A percentile compares a stretch with the other conserved stretches of the same genome.
phyloP scores from a whole-genome alignment of 805 yeast genomes.

The Barnettozyma wickerhamii region DNA sequence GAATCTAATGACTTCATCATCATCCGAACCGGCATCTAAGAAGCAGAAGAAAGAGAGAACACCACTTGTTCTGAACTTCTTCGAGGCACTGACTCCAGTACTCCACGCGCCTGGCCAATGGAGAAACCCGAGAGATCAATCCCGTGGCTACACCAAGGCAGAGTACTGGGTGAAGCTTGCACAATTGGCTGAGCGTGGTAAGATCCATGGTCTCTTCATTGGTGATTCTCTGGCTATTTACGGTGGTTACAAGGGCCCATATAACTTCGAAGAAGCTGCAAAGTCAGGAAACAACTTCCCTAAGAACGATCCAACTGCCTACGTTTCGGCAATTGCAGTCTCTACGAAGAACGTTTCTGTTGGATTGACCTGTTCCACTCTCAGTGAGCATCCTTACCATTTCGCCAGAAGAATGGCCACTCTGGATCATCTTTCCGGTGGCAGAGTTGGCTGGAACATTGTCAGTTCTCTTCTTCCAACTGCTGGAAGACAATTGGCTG shows the following conservation, averaged over 20 bases:
- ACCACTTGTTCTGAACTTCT: slow-evolving; percentile 20
- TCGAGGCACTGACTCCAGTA: slow-evolving; percentile 20
- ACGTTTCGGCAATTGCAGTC: slow-evolving; percentile 35
- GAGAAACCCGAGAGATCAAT: slow-evolving; percentile 21
- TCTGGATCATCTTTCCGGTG: slow-evolving; percentile 40
- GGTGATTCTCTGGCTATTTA: slow-evolving; percentile 38
- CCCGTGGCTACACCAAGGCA: slow-evolving; percentile 17
- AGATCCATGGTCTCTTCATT: slow-evolving; percentile 32
- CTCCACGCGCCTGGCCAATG: slow-evolving; percentile 23
- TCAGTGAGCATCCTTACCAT: slow-evolving; percentile 42
- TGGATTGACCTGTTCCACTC: slow-evolving; percentile 41
- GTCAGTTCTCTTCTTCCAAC: slow-evolving; percentile 40
- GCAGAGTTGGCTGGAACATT: slow-evolving; percentile 46
- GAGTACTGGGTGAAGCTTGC: slow-evolving; percentile 39
- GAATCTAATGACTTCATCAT: not conserved
- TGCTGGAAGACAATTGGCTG: slow-evolving; percentile 39
- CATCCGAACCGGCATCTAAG: slow-evolving; percentile 12
- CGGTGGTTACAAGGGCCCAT: slow-evolving; percentile 36
- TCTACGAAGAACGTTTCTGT: slow-evolving; percentile 36
- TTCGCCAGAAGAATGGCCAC: slow-evolving; percentile 42
- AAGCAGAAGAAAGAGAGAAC: slow-evolving; percentile 16
- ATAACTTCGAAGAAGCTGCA: slow-evolving; percentile 30
- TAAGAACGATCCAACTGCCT: slow-evolving; percentile 32
- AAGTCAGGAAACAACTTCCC: slow-evolving; percentile 28
- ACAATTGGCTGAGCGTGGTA: slow-evolving; percentile 34